phyloP scores from a whole-genome alignment of 345 rosid genomes.

The Rhodamnia argentea region DNA sequence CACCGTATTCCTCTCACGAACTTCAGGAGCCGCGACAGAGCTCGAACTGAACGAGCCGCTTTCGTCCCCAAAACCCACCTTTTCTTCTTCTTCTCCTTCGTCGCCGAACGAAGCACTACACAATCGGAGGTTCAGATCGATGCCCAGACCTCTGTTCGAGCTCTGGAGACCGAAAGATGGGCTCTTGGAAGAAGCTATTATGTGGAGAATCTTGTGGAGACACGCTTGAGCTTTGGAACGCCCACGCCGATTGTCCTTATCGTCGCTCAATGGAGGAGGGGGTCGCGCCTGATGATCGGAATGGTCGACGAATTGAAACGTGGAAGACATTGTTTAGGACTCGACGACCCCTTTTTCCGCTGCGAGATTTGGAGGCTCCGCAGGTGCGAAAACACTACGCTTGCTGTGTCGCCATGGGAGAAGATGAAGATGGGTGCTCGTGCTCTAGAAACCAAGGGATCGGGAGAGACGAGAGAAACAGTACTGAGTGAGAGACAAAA shows the following conservation, averaged over 20 bases:
- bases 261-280: constrained; percentile 1
- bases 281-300: constrained; percentile 11
- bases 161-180: not conserved
- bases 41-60: constrained; percentile 8
- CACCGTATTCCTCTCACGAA: not conserved
- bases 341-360: not conserved
- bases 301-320: not conserved
- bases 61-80: constrained; percentile 5
- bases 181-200: constrained; percentile 11
- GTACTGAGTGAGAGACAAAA: not conserved
- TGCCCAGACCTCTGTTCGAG: constrained; percentile 8
- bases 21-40: not conserved
- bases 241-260: not conserved
- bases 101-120: not conserved
- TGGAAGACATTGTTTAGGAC: not conserved
- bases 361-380: not conserved
- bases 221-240: constrained; percentile 29
- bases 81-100: not conserved
- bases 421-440: not conserved
- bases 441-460: not conserved
- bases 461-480: not conserved
- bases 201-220: constrained; percentile 24
- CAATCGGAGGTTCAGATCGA: constrained; percentile 28
- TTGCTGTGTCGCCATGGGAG: not conserved
- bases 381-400: not conserved